Conservation (phyloP, 768 basidiomycete species). For the Goffeauzyma gilvescens region DNA sequence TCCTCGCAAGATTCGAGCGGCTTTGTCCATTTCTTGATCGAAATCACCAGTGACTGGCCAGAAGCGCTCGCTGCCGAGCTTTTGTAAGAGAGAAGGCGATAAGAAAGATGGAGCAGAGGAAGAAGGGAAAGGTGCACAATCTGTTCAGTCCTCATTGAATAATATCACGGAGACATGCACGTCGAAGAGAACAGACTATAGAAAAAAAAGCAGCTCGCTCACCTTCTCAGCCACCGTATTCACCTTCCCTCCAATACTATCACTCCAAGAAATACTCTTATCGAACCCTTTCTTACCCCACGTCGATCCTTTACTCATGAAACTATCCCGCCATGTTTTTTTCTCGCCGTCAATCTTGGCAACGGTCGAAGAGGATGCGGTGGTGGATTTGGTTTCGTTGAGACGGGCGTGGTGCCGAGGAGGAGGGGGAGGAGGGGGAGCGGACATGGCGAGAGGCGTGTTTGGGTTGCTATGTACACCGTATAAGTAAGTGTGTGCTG, state of each 20-base stretch:
- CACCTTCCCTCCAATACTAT: slow-evolving; percentile 24
- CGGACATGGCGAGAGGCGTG: not conserved
- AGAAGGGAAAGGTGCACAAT: not conserved
- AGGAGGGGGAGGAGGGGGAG: slow-evolving; percentile 1
- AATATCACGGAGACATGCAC: not conserved
- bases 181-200: not conserved
- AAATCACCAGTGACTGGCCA: slow-evolving; percentile 30
- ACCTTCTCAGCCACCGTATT: slow-evolving; percentile 28
- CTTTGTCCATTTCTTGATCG: slow-evolving; percentile 30
- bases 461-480: not conserved
- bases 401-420: slow-evolving; percentile 1
- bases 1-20: slow-evolving; percentile 25
- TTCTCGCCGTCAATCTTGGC: not conserved
- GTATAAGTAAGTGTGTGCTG: too few species aligned
- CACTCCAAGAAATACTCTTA: slow-evolving; percentile 20
- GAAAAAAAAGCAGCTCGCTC: not conserved
- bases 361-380: not conserved
- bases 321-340: slow-evolving; percentile 13
- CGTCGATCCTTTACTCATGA: slow-evolving; percentile 15
- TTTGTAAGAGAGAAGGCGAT: not conserved
- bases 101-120: not conserved
- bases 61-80: slow-evolving; percentile 29
- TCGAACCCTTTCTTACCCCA: slow-evolving; percentile 27
- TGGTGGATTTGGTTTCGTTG: not conserved
- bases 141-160: not conserved